These are phyloP conservation scores for Ogataea haglerorum DNA, from an alignment of 805 yeast species.

Conservation along the genomic window DNA sequence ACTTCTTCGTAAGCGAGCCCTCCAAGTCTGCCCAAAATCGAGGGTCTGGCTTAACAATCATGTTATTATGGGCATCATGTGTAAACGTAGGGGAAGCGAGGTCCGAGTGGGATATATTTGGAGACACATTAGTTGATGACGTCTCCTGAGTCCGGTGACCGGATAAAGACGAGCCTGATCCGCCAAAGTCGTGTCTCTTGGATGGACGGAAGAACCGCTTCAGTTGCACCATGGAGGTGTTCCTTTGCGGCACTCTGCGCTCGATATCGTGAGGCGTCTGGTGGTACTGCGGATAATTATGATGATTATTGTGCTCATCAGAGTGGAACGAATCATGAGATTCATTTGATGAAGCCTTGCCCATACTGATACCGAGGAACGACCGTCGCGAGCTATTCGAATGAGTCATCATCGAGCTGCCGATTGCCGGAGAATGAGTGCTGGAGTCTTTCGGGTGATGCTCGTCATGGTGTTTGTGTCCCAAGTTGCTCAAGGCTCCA, in stretches of 20 bases:
- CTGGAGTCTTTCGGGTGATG: slow-evolving; percentile 14
- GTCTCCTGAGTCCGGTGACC: slow-evolving; percentile 28
- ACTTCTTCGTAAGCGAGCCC: slow-evolving; percentile 53
- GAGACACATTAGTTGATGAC: slow-evolving; percentile 20
- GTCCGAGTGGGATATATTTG: slow-evolving; percentile 20
- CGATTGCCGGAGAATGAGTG: slow-evolving; percentile 12
- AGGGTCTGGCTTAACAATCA: slow-evolving; percentile 37
- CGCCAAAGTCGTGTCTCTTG: slow-evolving; percentile 26
- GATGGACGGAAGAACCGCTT: slow-evolving; percentile 69
- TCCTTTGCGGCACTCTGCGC: slow-evolving; percentile 10
- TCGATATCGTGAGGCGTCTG: slow-evolving; percentile 18
- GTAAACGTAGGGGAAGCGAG: slow-evolving; percentile 36
- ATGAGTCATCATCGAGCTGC: slow-evolving; percentile 23
- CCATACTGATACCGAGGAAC: slow-evolving; percentile 29
- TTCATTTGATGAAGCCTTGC: slow-evolving; percentile 30
- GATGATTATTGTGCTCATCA: slow-evolving; percentile 26
- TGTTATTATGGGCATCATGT: slow-evolving; percentile 38
- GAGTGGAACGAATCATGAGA: slow-evolving; percentile 25
- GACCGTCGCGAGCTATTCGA: slow-evolving; percentile 28
- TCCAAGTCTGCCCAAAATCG: slow-evolving; percentile 47
- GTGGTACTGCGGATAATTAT: slow-evolving; percentile 13
- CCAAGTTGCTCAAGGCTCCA: slow-evolving; percentile 23
- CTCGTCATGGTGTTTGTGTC: slow-evolving; percentile 27
- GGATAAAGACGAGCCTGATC: slow-evolving; percentile 26
- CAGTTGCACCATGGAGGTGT: slow-evolving; percentile 62